Evolutionary conservation across 169 alveolate species (phyloP).

Genomic region (Plasmodium falciparum): DNA sequence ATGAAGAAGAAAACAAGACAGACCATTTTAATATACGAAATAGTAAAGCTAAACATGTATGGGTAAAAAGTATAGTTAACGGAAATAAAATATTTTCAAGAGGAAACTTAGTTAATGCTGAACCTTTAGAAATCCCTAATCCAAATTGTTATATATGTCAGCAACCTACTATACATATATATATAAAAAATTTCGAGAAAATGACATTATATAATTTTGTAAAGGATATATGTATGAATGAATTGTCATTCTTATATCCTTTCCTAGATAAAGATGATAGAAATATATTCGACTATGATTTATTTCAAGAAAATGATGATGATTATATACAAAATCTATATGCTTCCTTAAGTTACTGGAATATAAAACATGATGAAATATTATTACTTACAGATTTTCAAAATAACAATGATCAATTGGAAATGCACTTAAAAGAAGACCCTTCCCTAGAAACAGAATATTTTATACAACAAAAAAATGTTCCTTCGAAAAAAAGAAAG

Average conservation of each 20-base stretch:
- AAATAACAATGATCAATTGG: constrained; percentile 58
- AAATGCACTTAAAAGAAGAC: constrained; percentile 63
- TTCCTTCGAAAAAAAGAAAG: constrained; percentile 26
- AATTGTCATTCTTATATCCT: constrained; percentile 52
- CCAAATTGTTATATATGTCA: constrained; percentile 80
- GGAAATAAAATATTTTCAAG: constrained; percentile 68
- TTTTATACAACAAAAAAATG: constrained; percentile 31
- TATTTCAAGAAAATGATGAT: constrained; percentile 47
- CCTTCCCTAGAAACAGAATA: constrained; percentile 19
- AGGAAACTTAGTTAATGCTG: constrained; percentile 81
- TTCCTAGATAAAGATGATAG: constrained; percentile 66
- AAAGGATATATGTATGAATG: constrained; percentile 60
- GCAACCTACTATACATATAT: constrained; percentile 75
- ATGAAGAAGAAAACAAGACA: not conserved
- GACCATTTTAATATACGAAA: constrained; percentile 11
- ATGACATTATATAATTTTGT: constrained; percentile 78
- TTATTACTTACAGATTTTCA: constrained; percentile 62
- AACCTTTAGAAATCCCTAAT: constrained; percentile 74
- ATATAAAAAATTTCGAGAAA: constrained; percentile 65
- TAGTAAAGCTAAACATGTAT: constrained; percentile 43
- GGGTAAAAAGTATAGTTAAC: constrained; percentile 53
- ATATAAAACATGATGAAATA: constrained; percentile 56
- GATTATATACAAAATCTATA: constrained; percentile 52
- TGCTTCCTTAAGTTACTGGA: constrained; percentile 42
- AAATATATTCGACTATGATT: constrained; percentile 70